phyloP scores from a whole-genome alignment of 1,284 basidiomycete genomes.

The Naganishia liquefaciens region DNA sequence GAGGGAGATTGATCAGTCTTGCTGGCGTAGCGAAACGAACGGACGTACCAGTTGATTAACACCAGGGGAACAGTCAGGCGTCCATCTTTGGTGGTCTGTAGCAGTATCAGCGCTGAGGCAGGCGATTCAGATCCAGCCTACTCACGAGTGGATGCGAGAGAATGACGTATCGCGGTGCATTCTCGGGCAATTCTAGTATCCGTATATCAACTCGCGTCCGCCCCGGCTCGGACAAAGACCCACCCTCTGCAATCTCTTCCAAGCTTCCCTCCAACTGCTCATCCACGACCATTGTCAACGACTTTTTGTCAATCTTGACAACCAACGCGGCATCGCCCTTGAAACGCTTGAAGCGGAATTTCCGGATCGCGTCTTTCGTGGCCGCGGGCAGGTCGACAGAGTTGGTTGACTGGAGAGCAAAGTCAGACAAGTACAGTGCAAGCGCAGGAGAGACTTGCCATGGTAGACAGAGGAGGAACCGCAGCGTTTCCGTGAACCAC shows the following conservation, averaged over 20 bases:
- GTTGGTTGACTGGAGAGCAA: constrained; percentile 48
- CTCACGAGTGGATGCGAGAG: constrained; percentile 72
- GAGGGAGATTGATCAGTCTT: constrained; percentile 21
- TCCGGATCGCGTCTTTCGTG: constrained; percentile 72
- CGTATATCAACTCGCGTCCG: background rate
- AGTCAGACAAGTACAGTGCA: background rate
- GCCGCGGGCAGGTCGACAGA: constrained; percentile 79
- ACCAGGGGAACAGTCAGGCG: constrained; percentile 80
- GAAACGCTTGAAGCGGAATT: constrained; percentile 76
- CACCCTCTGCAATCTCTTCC: constrained; percentile 82
- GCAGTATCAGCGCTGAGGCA: background rate
- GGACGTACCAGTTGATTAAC: constrained; percentile 73
- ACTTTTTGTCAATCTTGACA: constrained; percentile 81
- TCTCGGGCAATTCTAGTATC: constrained; percentile 78
- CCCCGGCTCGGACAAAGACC: constrained; percentile 23
- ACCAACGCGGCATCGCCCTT: constrained; percentile 69
- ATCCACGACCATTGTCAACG: constrained; percentile 75
- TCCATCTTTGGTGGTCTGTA: constrained; percentile 71
- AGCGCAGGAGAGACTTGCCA: constrained; percentile 1
- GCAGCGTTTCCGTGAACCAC: background rate
- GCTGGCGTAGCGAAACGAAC: background rate
- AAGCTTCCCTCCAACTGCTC: constrained; percentile 73
- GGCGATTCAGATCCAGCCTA: background rate
- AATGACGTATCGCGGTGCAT: constrained; percentile 82
- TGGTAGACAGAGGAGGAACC: background rate